phyloP scores from a whole-genome alignment of 441 rosid species.

The Corymbia citriodora region DNA sequence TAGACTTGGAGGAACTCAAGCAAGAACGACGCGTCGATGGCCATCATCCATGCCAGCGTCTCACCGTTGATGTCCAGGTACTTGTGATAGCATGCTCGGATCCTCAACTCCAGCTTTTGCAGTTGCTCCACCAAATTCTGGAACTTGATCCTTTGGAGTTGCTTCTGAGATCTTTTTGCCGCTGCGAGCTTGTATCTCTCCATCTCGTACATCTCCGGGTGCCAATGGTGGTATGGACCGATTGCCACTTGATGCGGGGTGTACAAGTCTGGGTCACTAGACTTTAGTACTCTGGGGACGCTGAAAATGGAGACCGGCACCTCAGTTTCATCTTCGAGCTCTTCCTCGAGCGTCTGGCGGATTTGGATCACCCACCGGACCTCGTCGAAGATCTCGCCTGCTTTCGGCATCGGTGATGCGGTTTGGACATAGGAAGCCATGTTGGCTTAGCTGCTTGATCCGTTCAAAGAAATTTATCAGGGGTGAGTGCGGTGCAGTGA shows the following conservation, averaged over 20 bases:
- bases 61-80: constrained; percentile 35
- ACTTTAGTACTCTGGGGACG: constrained; percentile 45
- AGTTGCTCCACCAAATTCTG: constrained; percentile 40
- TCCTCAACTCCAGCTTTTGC: constrained; percentile 17
- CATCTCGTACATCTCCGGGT: constrained; percentile 63
- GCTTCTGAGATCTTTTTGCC: constrained; percentile 35
- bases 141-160: constrained; percentile 20
- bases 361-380: constrained; percentile 49
- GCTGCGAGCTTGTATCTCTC: constrained; percentile 56
- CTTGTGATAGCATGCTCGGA: constrained; percentile 59
- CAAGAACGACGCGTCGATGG: constrained; percentile 56
- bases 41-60: constrained; percentile 84
- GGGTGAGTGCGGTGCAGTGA: background rate
- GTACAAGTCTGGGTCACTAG: constrained; percentile 44
- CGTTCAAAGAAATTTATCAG: background rate
- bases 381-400: constrained; percentile 38
- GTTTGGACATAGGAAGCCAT: constrained; percentile 6
- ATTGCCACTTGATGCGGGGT: constrained; percentile 64
- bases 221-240: constrained; percentile 63
- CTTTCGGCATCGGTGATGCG: background rate
- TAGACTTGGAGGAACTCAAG: constrained; percentile 54
- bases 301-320: constrained; percentile 47
- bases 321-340: constrained; percentile 29
- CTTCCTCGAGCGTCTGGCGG: constrained; percentile 38
- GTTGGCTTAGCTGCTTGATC: background rate